Percentiles rank a stretch among this genome's conserved stretches.
Conservation (phyloP, 2,329 filamentous ascomycete species). For the Dactylella cylindrospora region DNA sequence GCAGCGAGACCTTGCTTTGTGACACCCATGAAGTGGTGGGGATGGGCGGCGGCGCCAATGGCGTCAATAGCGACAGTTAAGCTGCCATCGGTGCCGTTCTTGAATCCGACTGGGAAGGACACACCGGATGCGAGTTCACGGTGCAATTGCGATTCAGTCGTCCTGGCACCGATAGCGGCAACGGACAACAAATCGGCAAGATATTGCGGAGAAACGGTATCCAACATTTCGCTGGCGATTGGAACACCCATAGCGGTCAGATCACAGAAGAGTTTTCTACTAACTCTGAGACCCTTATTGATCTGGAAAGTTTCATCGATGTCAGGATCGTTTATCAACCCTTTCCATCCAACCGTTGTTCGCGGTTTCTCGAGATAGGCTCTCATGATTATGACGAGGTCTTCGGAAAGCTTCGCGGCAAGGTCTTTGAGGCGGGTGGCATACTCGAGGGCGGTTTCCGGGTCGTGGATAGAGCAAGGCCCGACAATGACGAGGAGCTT, state of each 20-base stretch:
- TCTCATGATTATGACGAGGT: constrained; percentile 94
- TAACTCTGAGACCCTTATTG: constrained; percentile 89
- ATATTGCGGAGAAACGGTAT: constrained; percentile 97
- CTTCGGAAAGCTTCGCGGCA: constrained; percentile 83
- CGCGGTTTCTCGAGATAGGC: constrained; percentile 98
- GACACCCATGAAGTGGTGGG: constrained; percentile 95
- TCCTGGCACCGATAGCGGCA: constrained; percentile 91
- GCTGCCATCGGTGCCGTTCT: constrained; percentile 95
- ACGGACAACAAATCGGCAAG: constrained; percentile 87
- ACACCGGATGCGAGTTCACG: constrained; percentile 90
- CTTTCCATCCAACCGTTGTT: constrained; percentile 98
- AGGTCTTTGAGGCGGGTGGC: constrained; percentile 77
- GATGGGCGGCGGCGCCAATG: constrained; percentile 86
- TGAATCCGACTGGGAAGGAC: constrained; percentile 98
- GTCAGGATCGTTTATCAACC: constrained; percentile 96
- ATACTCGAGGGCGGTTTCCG: constrained; percentile 85
- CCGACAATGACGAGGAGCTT: constrained; percentile 78
- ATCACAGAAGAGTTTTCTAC: constrained; percentile 88
- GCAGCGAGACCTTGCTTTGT: constrained; percentile 95
- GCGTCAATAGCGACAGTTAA: constrained; percentile 90
- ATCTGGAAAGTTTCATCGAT: constrained; percentile 99
- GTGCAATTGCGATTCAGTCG: constrained; percentile 93
- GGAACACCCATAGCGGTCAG: constrained; percentile 91
- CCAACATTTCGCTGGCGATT: constrained; percentile 94
- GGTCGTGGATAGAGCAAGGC: constrained; percentile 97